phyloP scores from a whole-genome alignment of 768 basidiomycete species.

The Lenzites betulinus region DNA sequence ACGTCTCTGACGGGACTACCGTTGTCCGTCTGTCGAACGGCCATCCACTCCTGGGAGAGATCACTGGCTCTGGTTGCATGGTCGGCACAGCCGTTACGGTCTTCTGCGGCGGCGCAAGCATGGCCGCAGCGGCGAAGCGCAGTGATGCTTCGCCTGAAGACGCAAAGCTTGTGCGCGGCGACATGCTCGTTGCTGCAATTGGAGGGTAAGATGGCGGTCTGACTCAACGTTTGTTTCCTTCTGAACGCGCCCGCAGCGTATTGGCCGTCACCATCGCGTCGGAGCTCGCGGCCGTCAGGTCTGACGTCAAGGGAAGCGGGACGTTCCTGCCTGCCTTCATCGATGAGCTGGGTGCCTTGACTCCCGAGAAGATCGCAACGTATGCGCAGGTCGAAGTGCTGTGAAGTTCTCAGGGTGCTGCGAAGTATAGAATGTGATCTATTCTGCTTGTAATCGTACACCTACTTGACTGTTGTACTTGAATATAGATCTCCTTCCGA shows the following conservation, averaged over 20 bases:
- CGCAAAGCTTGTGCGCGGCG: slow-evolving; percentile 63
- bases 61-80: slow-evolving; percentile 92
- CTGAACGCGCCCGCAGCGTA: slow-evolving; percentile 38
- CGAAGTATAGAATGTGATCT: not conserved
- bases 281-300: slow-evolving; percentile 53
- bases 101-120: slow-evolving; percentile 72
- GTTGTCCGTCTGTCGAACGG: slow-evolving; percentile 80
- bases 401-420: not conserved
- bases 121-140: slow-evolving; percentile 35
- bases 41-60: slow-evolving; percentile 65
- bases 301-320: slow-evolving; percentile 60
- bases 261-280: slow-evolving; percentile 62
- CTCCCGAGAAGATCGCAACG: slow-evolving; percentile 37
- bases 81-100: slow-evolving; percentile 75
- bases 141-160: slow-evolving; percentile 27
- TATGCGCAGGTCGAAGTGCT: slow-evolving; percentile 31
- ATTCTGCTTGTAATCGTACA: not conserved
- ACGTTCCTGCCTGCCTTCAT: slow-evolving; percentile 67
- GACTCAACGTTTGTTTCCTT: not conserved
- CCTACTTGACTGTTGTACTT: not conserved
- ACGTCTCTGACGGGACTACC: slow-evolving; percentile 76
- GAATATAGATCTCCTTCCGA: too few relatives aligned
- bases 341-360: slow-evolving; percentile 56
- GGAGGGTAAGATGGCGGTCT: slow-evolving; percentile 58
- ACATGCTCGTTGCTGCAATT: slow-evolving; percentile 76